Evolutionary conservation across 192 early-diverging fungal genomes (phyloP).

Genomic region (Coemansia sp.): DNA sequence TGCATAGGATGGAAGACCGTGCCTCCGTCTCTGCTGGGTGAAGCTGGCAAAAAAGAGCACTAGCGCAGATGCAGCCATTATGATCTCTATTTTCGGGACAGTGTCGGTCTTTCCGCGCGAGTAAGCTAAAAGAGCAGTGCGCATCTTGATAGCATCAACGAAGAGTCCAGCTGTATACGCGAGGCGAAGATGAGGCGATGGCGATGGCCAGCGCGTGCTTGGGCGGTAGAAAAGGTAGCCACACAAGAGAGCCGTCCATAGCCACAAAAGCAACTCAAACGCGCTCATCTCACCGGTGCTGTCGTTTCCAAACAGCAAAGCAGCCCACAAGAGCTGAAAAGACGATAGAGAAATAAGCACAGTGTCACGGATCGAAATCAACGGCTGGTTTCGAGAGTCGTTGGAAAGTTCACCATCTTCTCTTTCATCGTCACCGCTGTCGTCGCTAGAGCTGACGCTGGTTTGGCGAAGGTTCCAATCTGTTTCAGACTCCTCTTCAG

Average conservation of each 20-base stretch:
- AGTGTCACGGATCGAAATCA: conserved; percentile 36
- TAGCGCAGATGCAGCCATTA: conserved; percentile 22
- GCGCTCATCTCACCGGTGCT: neutral
- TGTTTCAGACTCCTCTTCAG: neutral
- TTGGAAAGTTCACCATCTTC: conserved; percentile 8
- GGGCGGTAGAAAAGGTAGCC: conserved; percentile 32
- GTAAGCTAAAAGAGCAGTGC: conserved; percentile 42
- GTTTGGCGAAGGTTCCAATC: neutral
- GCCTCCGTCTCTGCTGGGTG: conserved; percentile 45
- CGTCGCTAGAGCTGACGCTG: neutral
- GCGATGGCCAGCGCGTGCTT: conserved; percentile 24
- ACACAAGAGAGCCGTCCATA: conserved; percentile 38
- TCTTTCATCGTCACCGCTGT: conserved; percentile 18
- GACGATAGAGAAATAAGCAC: conserved; percentile 18
- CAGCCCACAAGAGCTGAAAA: conserved; percentile 20
- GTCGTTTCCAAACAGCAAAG: conserved; percentile 4
- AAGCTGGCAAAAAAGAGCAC: conserved; percentile 40
- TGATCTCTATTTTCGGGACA: conserved; percentile 13
- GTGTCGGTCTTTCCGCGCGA: conserved; percentile 6
- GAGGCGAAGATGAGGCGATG: conserved; percentile 49
- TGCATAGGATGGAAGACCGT: conserved; percentile 31
- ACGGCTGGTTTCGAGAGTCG: conserved; percentile 1
- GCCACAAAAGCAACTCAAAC: conserved; percentile 32
- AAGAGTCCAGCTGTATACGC: conserved; percentile 27
- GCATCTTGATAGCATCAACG: conserved; percentile 29